Evolutionary conservation across 345 rosid genomes (phyloP).

Genomic region (Dimocarpus longan): DNA sequence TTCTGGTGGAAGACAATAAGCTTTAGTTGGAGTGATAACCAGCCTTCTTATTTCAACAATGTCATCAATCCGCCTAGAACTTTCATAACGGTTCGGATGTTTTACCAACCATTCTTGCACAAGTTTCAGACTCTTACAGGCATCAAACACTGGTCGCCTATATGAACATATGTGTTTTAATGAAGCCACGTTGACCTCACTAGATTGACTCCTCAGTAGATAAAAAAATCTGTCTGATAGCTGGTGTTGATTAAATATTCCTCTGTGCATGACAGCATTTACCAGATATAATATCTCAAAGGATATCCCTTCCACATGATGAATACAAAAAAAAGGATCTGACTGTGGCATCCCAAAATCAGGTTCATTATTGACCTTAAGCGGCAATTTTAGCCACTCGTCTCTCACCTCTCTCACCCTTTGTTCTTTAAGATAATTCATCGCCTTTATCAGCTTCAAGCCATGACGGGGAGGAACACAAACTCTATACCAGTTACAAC

Average conservation of each 20-base stretch:
- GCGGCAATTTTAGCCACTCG: slow-evolving; percentile 38
- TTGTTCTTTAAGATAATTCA: slow-evolving; percentile 48
- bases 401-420: slow-evolving; percentile 66
- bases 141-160: slow-evolving; percentile 64
- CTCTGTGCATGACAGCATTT: slow-evolving; percentile 71
- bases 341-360: slow-evolving; percentile 56
- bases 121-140: slow-evolving; percentile 51
- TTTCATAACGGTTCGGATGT: slow-evolving; percentile 53
- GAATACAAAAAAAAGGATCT: slow-evolving; percentile 63
- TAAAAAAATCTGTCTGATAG: slow-evolving; percentile 61
- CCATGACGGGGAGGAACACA: slow-evolving; percentile 69
- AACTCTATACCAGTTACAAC: slow-evolving; percentile 62
- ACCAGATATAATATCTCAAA: slow-evolving; percentile 73
- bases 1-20: slow-evolving; percentile 89
- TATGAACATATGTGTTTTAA: slow-evolving; percentile 69
- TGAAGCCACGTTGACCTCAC: slow-evolving; percentile 66
- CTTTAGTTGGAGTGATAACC: slow-evolving; percentile 79
- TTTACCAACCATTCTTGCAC: slow-evolving; percentile 71
- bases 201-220: slow-evolving; percentile 56
- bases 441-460: slow-evolving; percentile 48
- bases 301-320: slow-evolving; percentile 50
- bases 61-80: slow-evolving; percentile 48
- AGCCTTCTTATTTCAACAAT: slow-evolving; percentile 72
- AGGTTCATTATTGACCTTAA: slow-evolving; percentile 55
- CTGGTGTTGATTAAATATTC: slow-evolving; percentile 70